Base-by-base conservation (phyloP, 805 yeast species). In the Danielozyma ontarioensis region DNA sequence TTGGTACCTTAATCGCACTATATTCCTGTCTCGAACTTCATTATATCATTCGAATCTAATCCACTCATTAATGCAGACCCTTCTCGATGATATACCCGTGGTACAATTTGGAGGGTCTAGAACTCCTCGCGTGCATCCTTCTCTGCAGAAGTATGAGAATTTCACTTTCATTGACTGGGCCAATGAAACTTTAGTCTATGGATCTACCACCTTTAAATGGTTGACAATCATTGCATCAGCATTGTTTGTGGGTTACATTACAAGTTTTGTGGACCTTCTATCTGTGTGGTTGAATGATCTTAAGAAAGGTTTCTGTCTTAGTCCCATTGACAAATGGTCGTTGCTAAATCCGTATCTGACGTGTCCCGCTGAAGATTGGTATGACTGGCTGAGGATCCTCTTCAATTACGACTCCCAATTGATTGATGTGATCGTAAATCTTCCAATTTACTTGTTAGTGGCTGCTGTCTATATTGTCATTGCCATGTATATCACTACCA, bases 161-260 rank as follows among this genome's bases (percentile, higher is more conserved):
- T 55, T 60, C 30, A 59, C 72, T 13, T 64, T 64, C 32, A 72
- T 76, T 14, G 78, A 75, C 40, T 76, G 82, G 82, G 56, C 62
- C 27, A 57, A 55, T 27, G 80, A 75, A 41, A 64, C 73, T 16
- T 29, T 34, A 4, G 31, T 30, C 12, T 27, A 36, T 5, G 13
- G 36, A 4, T 42, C 50, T 15, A 33, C 49, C 14, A 33, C 55
- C 32, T 40, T 52, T 29, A 64, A 70, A 35, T 82, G 83, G 81
- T 29, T 66, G 3, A 64, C 71, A 0, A 48, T 78, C 7, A 54
- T 74, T 0, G 39, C 59, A 0, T 61, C 72, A 32, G 69, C 80
- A 4, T 41, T 76, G 1, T 13, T 59, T 0, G 62, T 74, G 30
- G 82, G 83, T 0, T 56, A 70, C 17, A 41, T 68, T 3, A 67